Conservation (phyloP, 1,284 basidiomycete species). For the Heterobasidion annosum region DNA sequence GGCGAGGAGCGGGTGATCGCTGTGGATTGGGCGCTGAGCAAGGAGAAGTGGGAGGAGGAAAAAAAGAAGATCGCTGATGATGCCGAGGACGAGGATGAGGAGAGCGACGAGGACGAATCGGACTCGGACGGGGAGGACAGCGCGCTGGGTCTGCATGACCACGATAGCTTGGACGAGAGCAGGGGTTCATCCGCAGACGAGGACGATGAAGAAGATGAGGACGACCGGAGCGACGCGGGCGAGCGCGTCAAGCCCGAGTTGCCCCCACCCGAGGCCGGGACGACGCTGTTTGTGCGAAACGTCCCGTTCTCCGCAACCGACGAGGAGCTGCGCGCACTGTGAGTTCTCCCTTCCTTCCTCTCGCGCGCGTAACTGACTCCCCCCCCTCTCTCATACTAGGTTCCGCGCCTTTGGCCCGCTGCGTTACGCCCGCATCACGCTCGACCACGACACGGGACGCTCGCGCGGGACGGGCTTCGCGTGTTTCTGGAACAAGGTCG, state of each 20-base stretch:
- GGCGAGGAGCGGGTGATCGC: slow-evolving; percentile 66
- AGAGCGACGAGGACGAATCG: slow-evolving; percentile 24
- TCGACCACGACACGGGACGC: slow-evolving; percentile 78
- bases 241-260: slow-evolving; percentile 61
- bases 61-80: slow-evolving; percentile 43
- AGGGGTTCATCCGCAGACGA: slow-evolving; percentile 12
- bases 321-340: slow-evolving; percentile 81
- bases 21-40: slow-evolving; percentile 95
- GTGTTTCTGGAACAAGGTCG: slow-evolving; percentile 93
- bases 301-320: slow-evolving; percentile 90
- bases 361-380: not conserved
- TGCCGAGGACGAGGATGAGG: slow-evolving; percentile 22
- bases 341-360: slow-evolving; percentile 18
- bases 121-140: slow-evolving; percentile 20
- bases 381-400: slow-evolving; percentile 30
- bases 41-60: slow-evolving; percentile 86
- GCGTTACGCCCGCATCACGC: slow-evolving; percentile 88
- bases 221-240: slow-evolving; percentile 40
- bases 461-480: slow-evolving; percentile 95
- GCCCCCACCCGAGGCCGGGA: slow-evolving; percentile 77
- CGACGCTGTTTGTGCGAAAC: slow-evolving; percentile 93
- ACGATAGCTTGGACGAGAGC: slow-evolving; percentile 20
- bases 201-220: slow-evolving; percentile 17
- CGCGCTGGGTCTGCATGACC: slow-evolving; percentile 14
- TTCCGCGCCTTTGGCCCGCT: slow-evolving; percentile 90